Base-by-base conservation (phyloP, 805 yeast genomes). In the Zygosaccharomyces kombuchaensis region DNA sequence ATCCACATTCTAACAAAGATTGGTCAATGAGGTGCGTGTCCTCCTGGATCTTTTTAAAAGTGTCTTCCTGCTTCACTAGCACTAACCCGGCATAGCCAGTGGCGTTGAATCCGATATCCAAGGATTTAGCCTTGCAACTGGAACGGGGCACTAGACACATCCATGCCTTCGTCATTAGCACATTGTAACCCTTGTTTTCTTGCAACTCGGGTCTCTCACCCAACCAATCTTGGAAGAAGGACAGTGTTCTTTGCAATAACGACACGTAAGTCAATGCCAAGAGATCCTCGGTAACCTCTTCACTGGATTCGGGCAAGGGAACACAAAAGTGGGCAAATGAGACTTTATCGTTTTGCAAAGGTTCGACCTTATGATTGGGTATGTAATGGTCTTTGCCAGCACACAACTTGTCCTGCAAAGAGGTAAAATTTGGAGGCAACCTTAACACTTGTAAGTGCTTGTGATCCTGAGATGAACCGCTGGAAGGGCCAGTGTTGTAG, bases 391-490 rank as follows among this genome's bases (percentile, higher is more conserved):
- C 74, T 29, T 66, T 65, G 2, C 70, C 71, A 26, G 45, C 52
- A 13, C 75, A 69, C n/a, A 75, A 57, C 10, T 58, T 50, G 37
- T 79, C 82, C 42, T 87, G 84, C 60, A 76, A 80, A 6, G 85
- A 76, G 1, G 64, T 65, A 60, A 80, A 82, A 17, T 72, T 68
- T 6, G 68, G 62, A 1, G 96, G 95, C 36, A 86, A 69, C 36
- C 80, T 73, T 75, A 91, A 71, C 66, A 90, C 81, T 67, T 93
- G 99, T 51, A 93, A 66, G 67, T 91, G 99, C 62, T 87, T 88
- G 69, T 91, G 99, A 39, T 86, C 83, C 59, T 89, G 93, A 0
- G 96, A 88, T n/a, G 96, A 96, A 1, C 98, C 99, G 51, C 95
- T 80, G 55, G 80, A 75, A 14, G 81, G 80, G 6, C 99, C 99